Evolutionary conservation across 768 basidiomycete genomes (phyloP), one percentile per base, ranked within the genome.

Genomic region (Tulasnella sp.): DNA sequence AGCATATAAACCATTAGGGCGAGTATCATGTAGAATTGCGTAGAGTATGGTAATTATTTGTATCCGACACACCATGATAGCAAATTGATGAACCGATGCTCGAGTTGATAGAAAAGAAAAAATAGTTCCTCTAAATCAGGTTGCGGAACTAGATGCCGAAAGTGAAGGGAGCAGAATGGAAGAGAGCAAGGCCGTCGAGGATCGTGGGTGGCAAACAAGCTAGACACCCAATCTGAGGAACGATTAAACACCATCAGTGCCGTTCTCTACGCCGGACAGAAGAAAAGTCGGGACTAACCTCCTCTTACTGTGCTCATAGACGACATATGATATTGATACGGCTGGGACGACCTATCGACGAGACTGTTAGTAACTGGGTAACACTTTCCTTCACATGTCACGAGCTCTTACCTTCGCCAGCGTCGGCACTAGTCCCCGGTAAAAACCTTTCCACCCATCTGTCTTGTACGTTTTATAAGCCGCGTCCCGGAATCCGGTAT

Each of bases 281-380:
- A 74, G 22, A 3, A 75, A 11, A 42, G 31, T 28, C n/a, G 11
- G 78, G 28, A 80, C 83, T 42, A 58, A 84, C 95, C 88, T 92
- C 85, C 92, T 90, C 88, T 95, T 96, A 83, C 90, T 92, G 83
- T 94, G 91, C 85, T 96, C 95, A 86, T 96, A 96, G 82, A 98
- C 97, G 58, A 98, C 92, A 87, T 98, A 98, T 81, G 96, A 96
- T 86, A 99, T 98, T 11, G 96, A 97, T 64, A 99, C 97, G 5
- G 96, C 93, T 76, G 97, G 97, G 72, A 98, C 92, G 80, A 99
- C 97, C 94, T 95, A 83, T 46, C 72, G 75, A 83, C 28, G 24
- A 69, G 8, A 31, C 2, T 77, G 34, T 6, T 37, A 31, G 24
- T 78, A 54, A 37, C 22, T 80, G 80, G 82, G 80, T 28, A 22